Evolutionary conservation across 139 green algal species (phyloP).

Genomic region (Trebouxia sp.): DNA sequence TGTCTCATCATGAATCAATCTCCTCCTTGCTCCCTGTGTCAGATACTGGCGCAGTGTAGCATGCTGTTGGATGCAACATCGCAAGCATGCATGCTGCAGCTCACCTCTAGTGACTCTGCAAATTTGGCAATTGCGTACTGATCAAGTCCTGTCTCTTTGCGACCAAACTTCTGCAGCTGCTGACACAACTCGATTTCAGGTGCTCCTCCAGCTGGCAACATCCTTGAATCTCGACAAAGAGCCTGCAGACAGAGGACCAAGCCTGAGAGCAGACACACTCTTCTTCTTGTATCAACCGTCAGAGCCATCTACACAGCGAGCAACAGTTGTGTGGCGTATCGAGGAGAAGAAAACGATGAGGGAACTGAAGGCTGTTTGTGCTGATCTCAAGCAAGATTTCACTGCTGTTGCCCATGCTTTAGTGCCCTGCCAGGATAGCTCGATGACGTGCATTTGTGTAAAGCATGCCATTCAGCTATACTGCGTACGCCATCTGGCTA

Average conservation of each 20-base stretch:
- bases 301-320: too few species aligned
- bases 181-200: constrained; percentile 88
- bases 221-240: constrained; percentile 78
- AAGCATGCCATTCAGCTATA: too few species aligned
- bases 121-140: constrained; percentile 97
- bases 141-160: constrained; percentile 87
- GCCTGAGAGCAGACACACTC: too few species aligned
- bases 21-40: too few species aligned
- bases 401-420: background rate
- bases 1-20: too few species aligned
- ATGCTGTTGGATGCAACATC: background rate
- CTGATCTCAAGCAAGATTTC: background rate
- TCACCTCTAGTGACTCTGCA: constrained; percentile 91
- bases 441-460: background rate
- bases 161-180: constrained; percentile 48
- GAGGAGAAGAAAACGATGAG: too few species aligned
- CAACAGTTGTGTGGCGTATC: too few species aligned
- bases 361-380: background rate
- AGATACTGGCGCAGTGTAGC: too few species aligned
- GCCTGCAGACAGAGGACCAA: constrained; percentile 33
- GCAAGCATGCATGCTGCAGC: background rate
- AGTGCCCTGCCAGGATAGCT: background rate
- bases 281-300: too few species aligned
- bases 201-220: constrained; percentile 83
- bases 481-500: too few species aligned